Conservation (phyloP, 106 monocot species). For the Dendrobium catenatum region DNA sequence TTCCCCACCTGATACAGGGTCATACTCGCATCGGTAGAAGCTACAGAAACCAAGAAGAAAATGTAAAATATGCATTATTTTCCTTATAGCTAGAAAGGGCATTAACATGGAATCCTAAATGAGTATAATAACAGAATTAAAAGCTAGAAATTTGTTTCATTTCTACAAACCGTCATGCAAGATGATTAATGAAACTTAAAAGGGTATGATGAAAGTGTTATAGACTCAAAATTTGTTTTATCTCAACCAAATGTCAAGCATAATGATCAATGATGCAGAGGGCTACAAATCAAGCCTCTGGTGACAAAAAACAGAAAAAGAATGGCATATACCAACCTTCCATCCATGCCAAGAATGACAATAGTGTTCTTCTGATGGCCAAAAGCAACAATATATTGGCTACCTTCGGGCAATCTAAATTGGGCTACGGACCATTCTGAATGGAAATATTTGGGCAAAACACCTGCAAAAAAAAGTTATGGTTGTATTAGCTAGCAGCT, state of each 20-base stretch:
- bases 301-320: no score
- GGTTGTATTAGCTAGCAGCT: not conserved
- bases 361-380: conserved; percentile 91
- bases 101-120: not conserved
- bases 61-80: not conserved
- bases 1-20: conserved; percentile 54
- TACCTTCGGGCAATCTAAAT: conserved; percentile 82
- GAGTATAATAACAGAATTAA: not conserved
- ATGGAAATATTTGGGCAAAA: conserved; percentile 92
- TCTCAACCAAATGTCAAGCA: no score
- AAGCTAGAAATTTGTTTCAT: no score
- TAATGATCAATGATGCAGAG: no score
- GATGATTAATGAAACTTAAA: no score
- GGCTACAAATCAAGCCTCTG: no score
- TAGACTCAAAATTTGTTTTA: no score
- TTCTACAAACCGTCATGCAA: no score
- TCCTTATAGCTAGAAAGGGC: not conserved
- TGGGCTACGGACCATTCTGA: conserved; percentile 99
- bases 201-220: no score
- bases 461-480: conserved; percentile 20
- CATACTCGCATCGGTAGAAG: conserved; percentile 64
- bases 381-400: conserved; percentile 88
- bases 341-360: conserved; percentile 93
- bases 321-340: conserved; percentile 37
- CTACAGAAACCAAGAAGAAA: conserved; percentile 25